Evolutionary conservation across 495 filamentous ascomycete species (phyloP), one percentile per base, ranked within the genome.

Genomic region (Hypoxylon fuscum): DNA sequence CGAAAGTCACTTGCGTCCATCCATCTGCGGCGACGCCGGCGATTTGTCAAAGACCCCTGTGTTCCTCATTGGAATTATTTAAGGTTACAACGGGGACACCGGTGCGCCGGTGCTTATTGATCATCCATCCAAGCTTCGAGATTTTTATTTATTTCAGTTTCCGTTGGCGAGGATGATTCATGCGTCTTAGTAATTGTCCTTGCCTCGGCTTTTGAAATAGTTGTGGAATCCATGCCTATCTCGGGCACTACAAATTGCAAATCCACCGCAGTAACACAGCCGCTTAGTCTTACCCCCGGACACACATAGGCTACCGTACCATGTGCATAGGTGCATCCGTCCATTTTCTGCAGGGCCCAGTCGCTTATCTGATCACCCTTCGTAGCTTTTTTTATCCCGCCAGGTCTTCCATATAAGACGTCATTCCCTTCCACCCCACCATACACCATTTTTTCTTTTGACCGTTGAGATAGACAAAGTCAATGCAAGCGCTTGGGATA

Each of bases 401-500:
- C 29, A 64, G 17, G 14, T 20, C 35, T 25, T 23, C 17, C 41
- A 43, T 58, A 59, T 61, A 66, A 66, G 45, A 68, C 68, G 65
- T 61, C 68, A 64, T 66, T 18, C 27, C 29, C 57, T 55, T 53
- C 59, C 49, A 59, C 60, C 69, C 59, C 63, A 55, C 57, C 22
- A 61, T 55, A 25, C 21, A 20, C 38, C 47, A 29, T 35, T 34
- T 42, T 31, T 31, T 37, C 34, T 38, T 2, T 20, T 27, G 18
- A 18, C n/a, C 23, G 17, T 35, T 25, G 25, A 14, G 27, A 62
- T 49, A 20, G 20, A 20, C 8, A 25, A 64, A 47, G 58, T 56
- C 60, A 60, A 72, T 72, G 69, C 63, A 43, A 56, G 53, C 51
- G 21, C 34, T 70, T 53, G 66, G 54, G 38, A 32, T 72, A 41